These are phyloP conservation scores for Boehmeria nivea DNA, from an alignment of 306 rosid species.

Conservation along the genomic window DNA sequence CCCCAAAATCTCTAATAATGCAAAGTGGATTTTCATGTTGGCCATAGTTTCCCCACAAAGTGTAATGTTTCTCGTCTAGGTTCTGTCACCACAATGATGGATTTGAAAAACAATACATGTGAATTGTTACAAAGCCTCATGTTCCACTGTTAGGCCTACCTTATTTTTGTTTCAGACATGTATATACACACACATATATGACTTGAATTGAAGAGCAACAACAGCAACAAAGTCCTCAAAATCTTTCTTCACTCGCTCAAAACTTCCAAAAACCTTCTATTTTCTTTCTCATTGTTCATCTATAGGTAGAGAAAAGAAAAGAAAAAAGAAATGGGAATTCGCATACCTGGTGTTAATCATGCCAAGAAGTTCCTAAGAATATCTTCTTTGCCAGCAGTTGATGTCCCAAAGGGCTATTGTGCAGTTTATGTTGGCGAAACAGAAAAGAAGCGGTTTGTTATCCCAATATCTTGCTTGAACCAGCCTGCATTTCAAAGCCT, in stretches of 20 bases:
- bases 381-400: slow-evolving; percentile 4
- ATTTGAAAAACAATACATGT: slow-evolving; percentile 30
- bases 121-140: slow-evolving; percentile 10
- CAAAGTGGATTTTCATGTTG: background rate
- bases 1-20: background rate
- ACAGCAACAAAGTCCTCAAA: background rate
- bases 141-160: slow-evolving; percentile 1
- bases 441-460: slow-evolving; percentile 27
- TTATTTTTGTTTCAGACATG: background rate
- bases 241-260: background rate
- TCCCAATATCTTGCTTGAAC: slow-evolving; percentile 36
- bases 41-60: background rate
- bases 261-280: background rate
- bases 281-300: background rate
- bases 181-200: background rate
- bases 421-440: slow-evolving; percentile 43
- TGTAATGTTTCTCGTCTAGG: slow-evolving; percentile 1
- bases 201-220: background rate
- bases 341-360: slow-evolving; percentile 8
- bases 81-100: slow-evolving; percentile 3
- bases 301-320: background rate
- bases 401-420: slow-evolving; percentile 28
- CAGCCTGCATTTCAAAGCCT: slow-evolving; percentile 30
- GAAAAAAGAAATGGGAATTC: slow-evolving; percentile 18
- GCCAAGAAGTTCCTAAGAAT: slow-evolving; percentile 7